Conservation (phyloP, 768 basidiomycete species). For the Mycena rosella region DNA sequence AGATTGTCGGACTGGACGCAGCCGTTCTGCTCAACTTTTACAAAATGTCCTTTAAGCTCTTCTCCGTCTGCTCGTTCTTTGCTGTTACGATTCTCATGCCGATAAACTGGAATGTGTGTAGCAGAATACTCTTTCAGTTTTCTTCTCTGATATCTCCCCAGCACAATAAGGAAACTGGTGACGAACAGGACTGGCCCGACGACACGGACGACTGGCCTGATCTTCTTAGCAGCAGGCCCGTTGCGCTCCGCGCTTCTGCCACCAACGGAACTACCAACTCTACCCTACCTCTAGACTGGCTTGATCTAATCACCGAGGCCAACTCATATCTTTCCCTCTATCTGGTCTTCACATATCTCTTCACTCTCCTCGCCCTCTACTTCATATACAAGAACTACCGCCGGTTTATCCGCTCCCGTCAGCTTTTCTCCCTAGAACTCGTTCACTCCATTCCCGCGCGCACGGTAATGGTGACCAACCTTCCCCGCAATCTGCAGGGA, state of each 20-base stretch:
- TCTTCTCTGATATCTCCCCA: conserved; percentile 41
- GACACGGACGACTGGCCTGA: conserved; percentile 62
- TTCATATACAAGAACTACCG: conserved; percentile 92
- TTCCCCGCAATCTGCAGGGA: conserved; percentile 87
- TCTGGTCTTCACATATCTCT: conserved; percentile 93
- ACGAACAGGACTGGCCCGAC: conserved; percentile 62
- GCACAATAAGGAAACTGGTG: conserved; percentile 82
- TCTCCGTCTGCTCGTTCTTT: conserved; percentile 87
- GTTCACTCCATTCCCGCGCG: conserved; percentile 96
- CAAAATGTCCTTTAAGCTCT: conserved; percentile 94
- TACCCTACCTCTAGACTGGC: conserved; percentile 69
- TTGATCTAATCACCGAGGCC: conserved; percentile 91
- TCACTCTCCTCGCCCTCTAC: conserved; percentile 87
- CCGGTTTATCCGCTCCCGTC: conserved; percentile 89
- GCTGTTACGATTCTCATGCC: conserved; percentile 93
- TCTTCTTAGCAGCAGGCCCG: conserved; percentile 38
- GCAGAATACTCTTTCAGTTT: conserved; percentile 16
- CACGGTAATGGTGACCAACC: conserved; percentile 88
- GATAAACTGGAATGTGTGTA: conserved; percentile 88
- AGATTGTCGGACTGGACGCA: conserved; percentile 97
- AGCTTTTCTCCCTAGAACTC: conserved; percentile 93
- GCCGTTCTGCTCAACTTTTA: conserved; percentile 97
- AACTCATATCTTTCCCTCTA: conserved; percentile 91
- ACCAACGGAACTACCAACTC: conserved; percentile 46
- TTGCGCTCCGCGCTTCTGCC: conserved; percentile 36